These are phyloP conservation scores for Claviceps monticola DNA, from an alignment of 2,329 filamentous ascomycete genomes.

Conservation along the genomic window DNA sequence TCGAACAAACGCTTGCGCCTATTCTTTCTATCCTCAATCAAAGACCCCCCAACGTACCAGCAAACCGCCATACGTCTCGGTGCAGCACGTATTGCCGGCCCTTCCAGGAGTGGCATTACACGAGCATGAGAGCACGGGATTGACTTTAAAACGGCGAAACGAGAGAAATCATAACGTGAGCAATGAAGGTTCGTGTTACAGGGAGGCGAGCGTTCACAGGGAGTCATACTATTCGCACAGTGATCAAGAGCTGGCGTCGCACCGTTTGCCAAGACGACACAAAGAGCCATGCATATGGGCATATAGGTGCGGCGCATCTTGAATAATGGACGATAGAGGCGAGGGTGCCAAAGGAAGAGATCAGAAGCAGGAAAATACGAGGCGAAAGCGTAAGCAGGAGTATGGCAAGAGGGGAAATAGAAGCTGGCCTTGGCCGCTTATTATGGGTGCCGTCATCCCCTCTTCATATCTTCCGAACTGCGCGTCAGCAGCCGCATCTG, in stretches of 20 bases:
- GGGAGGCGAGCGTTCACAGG: too few relatives aligned
- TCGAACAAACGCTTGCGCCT: neutral
- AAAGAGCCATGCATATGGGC: neutral
- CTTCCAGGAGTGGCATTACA: slow-evolving; percentile 25
- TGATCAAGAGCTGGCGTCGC: slow-evolving; percentile 41
- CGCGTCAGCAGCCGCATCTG: slow-evolving; percentile 20
- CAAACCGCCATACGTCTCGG: slow-evolving; percentile 50
- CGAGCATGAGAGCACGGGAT: slow-evolving; percentile 33
- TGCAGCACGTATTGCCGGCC: slow-evolving; percentile 46
- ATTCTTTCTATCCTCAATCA: neutral
- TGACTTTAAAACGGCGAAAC: slow-evolving; percentile 1
- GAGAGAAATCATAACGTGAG: too few relatives aligned
- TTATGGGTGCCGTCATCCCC: too few relatives aligned
- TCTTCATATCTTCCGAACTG: slow-evolving; percentile 14
- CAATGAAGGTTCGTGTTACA: too few relatives aligned
- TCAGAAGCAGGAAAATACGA: neutral
- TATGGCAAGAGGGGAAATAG: too few relatives aligned
- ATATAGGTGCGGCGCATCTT: neutral
- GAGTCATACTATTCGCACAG: slow-evolving; percentile 31
- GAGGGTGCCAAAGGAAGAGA: neutral
- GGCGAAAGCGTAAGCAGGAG: neutral
- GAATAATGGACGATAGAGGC: neutral
- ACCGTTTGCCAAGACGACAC: slow-evolving; percentile 7
- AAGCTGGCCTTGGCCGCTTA: too few relatives aligned
- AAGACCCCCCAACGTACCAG: slow-evolving; percentile 20